A percentile compares a stretch with the other conserved stretches of the same genome.
Conservation (phyloP, 768 basidiomycete genomes). For the Kwoniella sp. region DNA sequence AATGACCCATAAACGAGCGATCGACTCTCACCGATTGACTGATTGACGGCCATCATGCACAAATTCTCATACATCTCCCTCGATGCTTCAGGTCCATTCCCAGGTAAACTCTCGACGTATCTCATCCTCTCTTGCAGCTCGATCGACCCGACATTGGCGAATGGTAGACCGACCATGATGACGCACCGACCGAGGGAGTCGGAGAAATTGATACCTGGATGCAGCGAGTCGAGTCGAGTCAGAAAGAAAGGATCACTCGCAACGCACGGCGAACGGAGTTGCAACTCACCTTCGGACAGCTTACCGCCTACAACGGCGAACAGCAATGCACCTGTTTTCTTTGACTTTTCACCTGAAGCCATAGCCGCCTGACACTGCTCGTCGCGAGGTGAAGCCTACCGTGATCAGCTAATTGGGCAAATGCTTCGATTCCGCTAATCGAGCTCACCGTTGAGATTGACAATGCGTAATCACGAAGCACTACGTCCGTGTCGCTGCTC, state of each 20-base stretch:
- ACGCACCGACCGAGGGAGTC: conserved; percentile 84
- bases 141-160: conserved; percentile 84
- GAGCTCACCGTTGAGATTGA: conserved; percentile 57
- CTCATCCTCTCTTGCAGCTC: conserved; percentile 90
- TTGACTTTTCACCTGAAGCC: conserved; percentile 23
- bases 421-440: background rate
- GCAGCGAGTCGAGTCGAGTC: no score
- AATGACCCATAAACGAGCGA: no score
- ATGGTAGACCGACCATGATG: conserved; percentile 85
- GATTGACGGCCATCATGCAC: conserved; percentile 76
- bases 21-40: conserved; percentile 77
- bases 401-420: conserved; percentile 8
- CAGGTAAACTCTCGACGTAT: conserved; percentile 68
- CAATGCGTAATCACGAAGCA: conserved; percentile 71
- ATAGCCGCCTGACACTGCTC: conserved; percentile 9
- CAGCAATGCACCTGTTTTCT: conserved; percentile 69
- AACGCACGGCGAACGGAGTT: no score
- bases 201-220: conserved; percentile 64
- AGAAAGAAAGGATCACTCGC: no score
- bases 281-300: conserved; percentile 78
- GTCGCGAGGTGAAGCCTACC: no score
- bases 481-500: conserved; percentile 69
- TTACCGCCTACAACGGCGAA: conserved; percentile 97
- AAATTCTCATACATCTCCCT: conserved; percentile 75
- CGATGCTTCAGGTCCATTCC: conserved; percentile 47